Evolutionary conservation across 495 filamentous ascomycete species (phyloP).

Genomic region (Sordaria brevicollis): DNA sequence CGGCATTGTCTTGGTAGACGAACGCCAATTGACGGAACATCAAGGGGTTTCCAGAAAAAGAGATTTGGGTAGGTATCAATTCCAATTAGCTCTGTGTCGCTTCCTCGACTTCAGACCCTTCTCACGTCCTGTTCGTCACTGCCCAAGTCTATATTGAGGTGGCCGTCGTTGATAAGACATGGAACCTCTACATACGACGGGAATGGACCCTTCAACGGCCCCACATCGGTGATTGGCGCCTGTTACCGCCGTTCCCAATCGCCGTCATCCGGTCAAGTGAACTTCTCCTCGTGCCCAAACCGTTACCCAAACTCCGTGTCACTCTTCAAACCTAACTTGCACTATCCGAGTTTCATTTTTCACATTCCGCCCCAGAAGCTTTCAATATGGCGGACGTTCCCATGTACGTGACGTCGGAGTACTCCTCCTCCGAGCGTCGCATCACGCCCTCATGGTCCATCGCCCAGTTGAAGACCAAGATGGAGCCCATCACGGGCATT

Average conservation of each 20-base stretch:
- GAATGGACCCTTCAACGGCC: not conserved
- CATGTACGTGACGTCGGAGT: slow-evolving; percentile 70
- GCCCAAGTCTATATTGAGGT: not conserved
- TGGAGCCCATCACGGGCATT: slow-evolving; percentile 89
- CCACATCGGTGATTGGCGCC: not conserved
- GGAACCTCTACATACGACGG: too few species aligned
- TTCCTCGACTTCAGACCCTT: too few species aligned
- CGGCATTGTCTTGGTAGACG: too few species aligned
- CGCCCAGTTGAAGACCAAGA: slow-evolving; percentile 70
- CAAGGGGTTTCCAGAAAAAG: too few species aligned
- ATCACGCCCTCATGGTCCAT: slow-evolving; percentile 91
- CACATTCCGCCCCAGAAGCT: not conserved
- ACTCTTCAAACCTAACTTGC: not conserved
- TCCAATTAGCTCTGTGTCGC: too few species aligned
- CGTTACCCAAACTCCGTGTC: not conserved
- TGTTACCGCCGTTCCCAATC: not conserved
- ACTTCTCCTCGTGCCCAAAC: not conserved
- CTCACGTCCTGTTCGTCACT: not conserved
- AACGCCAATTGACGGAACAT: too few species aligned
- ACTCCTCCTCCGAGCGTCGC: slow-evolving; percentile 69
- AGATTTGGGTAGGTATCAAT: too few species aligned
- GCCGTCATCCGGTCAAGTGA: not conserved
- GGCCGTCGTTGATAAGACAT: too few species aligned
- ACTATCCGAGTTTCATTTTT: not conserved
- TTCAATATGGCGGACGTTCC: slow-evolving; percentile 64